Evolutionary conservation across 1,139 yeast species (phyloP).

Genomic region (Kodamaea ohmeri): DNA sequence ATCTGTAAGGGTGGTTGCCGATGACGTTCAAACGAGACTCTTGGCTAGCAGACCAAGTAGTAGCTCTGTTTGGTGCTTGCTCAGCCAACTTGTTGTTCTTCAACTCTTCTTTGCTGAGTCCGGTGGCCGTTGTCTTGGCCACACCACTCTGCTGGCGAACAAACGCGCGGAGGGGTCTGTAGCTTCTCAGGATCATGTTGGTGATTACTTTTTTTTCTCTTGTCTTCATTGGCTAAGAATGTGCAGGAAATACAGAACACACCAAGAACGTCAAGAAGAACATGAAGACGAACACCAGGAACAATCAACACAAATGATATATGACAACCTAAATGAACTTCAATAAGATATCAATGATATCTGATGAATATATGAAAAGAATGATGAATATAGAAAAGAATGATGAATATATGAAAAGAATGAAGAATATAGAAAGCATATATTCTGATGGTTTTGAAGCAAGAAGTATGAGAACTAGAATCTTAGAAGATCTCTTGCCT

Average conservation of each 20-base stretch:
- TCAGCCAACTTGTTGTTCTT: constrained; percentile 32
- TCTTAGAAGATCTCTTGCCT: too few species aligned
- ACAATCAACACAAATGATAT: too few species aligned
- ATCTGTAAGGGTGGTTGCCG: constrained; percentile 56
- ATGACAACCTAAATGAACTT: too few species aligned
- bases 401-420: too few species aligned
- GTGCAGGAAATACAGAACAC: neutral
- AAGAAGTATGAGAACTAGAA: too few species aligned
- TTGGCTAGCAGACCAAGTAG: constrained; percentile 73
- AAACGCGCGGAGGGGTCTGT: constrained; percentile 8
- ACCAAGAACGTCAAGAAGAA: neutral
- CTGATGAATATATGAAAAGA: too few species aligned
- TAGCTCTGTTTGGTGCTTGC: constrained; percentile 76
- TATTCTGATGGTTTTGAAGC: too few species aligned
- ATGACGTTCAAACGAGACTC: constrained; percentile 58
- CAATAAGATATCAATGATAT: too few species aligned
- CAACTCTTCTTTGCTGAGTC: constrained; percentile 40
- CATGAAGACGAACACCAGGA: neutral
- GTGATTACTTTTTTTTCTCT: constrained; percentile 7
- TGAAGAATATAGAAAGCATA: too few species aligned
- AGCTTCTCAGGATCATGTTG: constrained; percentile 15
- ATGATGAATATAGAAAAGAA: too few species aligned
- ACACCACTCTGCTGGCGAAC: constrained; percentile 18
- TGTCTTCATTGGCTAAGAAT: constrained; percentile 1
- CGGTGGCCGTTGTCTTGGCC: constrained; percentile 25